Evolutionary conservation across 805 yeast species (phyloP).

Genomic region (Jamesozyma lodderae): DNA sequence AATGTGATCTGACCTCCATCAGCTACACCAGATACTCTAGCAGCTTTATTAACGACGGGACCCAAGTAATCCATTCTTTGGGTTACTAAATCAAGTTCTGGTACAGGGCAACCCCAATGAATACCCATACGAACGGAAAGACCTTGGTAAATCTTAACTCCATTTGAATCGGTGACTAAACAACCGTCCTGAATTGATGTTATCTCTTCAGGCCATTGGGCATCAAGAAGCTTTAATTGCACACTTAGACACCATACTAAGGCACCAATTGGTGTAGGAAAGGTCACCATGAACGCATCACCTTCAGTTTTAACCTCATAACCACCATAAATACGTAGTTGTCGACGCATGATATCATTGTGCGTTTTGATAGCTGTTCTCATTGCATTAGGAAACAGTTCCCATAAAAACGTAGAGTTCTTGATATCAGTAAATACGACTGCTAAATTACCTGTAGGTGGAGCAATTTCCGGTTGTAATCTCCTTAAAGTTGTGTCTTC

Average conservation of each 20-base stretch:
- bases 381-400: conserved; percentile 86
- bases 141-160: conserved; percentile 66
- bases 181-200: conserved; percentile 77
- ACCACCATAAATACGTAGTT: conserved; percentile 86
- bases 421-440: conserved; percentile 97
- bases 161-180: conserved; percentile 56
- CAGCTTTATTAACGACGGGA: conserved; percentile 94
- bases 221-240: conserved; percentile 70
- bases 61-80: conserved; percentile 98
- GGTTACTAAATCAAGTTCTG: conserved; percentile 90
- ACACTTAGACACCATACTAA: conserved; percentile 91
- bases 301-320: conserved; percentile 99
- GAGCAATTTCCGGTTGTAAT: conserved; percentile 81
- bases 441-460: conserved; percentile 91
- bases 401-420: conserved; percentile 91
- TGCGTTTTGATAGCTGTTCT: conserved; percentile 93
- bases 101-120: conserved; percentile 97
- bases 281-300: conserved; percentile 96
- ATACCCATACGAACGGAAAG: conserved; percentile 95
- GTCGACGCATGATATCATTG: conserved; percentile 89
- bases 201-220: conserved; percentile 95
- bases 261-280: conserved; percentile 86
- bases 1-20: conserved; percentile 97
- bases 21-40: conserved; percentile 88
- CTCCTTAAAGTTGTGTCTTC: conserved; percentile 77